Conservation (phyloP, 345 rosid species). For the Luvunga scandens region DNA sequence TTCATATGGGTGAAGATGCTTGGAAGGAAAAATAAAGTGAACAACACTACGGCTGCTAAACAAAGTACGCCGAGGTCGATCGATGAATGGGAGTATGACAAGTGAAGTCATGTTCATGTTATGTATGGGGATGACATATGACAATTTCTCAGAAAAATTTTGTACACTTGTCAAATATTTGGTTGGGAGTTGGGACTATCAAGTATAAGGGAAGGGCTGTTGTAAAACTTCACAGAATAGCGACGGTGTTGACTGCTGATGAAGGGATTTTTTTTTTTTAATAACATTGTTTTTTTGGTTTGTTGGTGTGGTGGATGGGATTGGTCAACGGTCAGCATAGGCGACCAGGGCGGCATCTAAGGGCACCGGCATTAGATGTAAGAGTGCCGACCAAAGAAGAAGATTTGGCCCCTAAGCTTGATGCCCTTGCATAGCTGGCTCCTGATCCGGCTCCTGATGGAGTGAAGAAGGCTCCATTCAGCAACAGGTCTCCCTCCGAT, state of each 20-base stretch:
- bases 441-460: constrained; percentile 50
- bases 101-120: constrained; percentile 17
- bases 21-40: constrained; percentile 9
- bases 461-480: constrained; percentile 62
- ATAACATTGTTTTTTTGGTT: too few species aligned
- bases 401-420: constrained; percentile 62
- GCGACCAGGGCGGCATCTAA: constrained; percentile 48
- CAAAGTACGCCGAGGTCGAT: constrained; percentile 40
- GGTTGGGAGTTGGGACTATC: background rate
- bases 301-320: background rate
- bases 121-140: background rate
- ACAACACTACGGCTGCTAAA: constrained; percentile 36
- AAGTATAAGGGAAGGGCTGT: background rate
- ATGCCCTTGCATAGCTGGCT: constrained; percentile 61
- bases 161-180: constrained; percentile 40
- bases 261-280: background rate
- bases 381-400: constrained; percentile 50
- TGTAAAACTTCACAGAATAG: background rate
- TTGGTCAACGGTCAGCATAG: constrained; percentile 37
- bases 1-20: background rate
- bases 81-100: constrained; percentile 29
- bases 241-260: background rate
- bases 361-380: constrained; percentile 53
- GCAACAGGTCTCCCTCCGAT: constrained; percentile 55
- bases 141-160: constrained; percentile 1